These are phyloP conservation scores for Thecaphora frezii DNA, from an alignment of 1,284 basidiomycete genomes.

Conservation along the genomic window DNA sequence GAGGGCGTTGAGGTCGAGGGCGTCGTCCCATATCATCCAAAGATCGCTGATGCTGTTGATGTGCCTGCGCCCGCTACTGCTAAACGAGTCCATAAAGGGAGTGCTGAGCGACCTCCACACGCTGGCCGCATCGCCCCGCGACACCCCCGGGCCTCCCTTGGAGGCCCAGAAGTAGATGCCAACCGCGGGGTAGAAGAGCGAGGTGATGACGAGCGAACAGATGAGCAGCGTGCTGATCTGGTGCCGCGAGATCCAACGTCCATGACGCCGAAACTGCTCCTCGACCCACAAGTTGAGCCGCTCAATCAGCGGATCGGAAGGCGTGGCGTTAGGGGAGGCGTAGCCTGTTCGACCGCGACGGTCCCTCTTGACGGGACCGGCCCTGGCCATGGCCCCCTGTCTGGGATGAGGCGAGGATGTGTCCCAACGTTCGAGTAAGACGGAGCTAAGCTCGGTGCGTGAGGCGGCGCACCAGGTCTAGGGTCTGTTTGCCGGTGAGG, in stretches of 20 bases:
- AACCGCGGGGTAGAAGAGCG: slow-evolving; percentile 70
- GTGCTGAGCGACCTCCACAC: slow-evolving; percentile 52
- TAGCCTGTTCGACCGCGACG: neutral
- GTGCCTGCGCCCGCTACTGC: slow-evolving; percentile 42
- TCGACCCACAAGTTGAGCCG: slow-evolving; percentile 2
- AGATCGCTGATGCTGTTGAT: slow-evolving; percentile 53
- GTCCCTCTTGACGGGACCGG: neutral
- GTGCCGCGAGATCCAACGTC: slow-evolving; percentile 62
- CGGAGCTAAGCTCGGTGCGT: too few species aligned
- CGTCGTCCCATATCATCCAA: slow-evolving; percentile 56
- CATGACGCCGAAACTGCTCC: slow-evolving; percentile 37
- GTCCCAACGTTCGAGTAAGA: too few species aligned
- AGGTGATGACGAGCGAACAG: slow-evolving; percentile 90
- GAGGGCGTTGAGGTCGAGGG: slow-evolving; percentile 41
- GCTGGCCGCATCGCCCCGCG: slow-evolving; percentile 42
- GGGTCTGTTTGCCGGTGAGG: too few species aligned
- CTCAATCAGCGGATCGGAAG: neutral
- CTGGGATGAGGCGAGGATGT: too few species aligned
- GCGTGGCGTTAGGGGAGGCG: too few species aligned
- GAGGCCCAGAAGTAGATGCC: slow-evolving; percentile 57
- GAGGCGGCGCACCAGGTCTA: too few species aligned
- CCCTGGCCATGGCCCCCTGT: neutral
- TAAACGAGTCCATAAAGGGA: slow-evolving; percentile 50
- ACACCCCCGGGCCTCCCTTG: slow-evolving; percentile 50
- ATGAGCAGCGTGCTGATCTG: slow-evolving; percentile 91